phyloP scores from a whole-genome alignment of 345 rosid genomes.

The Rhizophora apiculata region DNA sequence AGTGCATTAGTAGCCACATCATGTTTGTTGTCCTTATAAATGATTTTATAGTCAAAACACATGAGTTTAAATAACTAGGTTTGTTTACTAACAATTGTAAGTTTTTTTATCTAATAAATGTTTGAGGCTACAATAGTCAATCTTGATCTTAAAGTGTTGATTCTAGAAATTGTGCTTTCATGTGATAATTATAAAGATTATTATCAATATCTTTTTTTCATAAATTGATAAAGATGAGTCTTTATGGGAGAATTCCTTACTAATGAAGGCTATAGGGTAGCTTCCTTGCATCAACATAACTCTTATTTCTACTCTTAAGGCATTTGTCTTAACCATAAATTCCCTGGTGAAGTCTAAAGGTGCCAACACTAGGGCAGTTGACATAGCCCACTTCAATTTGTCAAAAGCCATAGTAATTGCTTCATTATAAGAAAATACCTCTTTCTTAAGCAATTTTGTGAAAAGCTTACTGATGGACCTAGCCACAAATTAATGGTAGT shows the following conservation, averaged over 20 bases:
- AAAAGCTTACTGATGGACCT: neutral
- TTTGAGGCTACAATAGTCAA: neutral
- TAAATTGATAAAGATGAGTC: neutral
- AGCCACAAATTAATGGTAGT: neutral
- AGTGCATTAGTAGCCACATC: no score
- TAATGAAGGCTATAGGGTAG: neutral
- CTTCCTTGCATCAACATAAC: neutral
- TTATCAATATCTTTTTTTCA: neutral
- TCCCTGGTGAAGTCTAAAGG: neutral
- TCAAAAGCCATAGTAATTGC: accelerated
- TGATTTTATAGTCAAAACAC: no score
- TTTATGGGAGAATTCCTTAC: neutral
- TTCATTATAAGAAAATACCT: no score
- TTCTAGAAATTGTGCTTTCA: neutral
- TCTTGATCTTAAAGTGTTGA: neutral
- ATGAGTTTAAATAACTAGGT: neutral
- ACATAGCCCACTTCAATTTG: neutral
- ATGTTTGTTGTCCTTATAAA: neutral
- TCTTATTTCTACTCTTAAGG: neutral
- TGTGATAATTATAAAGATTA: neutral
- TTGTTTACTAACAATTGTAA: neutral
- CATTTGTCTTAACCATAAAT: neutral
- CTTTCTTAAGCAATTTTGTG: neutral
- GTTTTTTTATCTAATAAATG: neutral
- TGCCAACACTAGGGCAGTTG: accelerated